phyloP scores from a whole-genome alignment of 371 early-diverging fungal species.

The Phascolomyces articulosus region DNA sequence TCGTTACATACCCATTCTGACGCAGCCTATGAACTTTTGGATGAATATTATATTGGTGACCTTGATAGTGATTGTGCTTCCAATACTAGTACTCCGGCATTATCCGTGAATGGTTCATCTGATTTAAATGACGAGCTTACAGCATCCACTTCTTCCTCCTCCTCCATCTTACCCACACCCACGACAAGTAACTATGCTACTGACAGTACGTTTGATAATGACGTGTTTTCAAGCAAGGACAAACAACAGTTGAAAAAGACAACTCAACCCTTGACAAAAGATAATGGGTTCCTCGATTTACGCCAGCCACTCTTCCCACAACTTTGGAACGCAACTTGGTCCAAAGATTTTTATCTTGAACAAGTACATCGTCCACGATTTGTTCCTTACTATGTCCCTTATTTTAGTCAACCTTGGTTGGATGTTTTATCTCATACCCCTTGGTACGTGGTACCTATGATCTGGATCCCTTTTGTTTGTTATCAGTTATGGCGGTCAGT shows the following conservation, averaged over 20 bases:
- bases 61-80: constrained; percentile 28
- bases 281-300: constrained; percentile 83
- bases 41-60: constrained; percentile 80
- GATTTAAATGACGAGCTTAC: constrained; percentile 13
- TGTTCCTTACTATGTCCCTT: constrained; percentile 61
- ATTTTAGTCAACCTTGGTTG: constrained; percentile 73
- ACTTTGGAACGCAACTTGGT: constrained; percentile 76
- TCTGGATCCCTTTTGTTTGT: constrained; percentile 83
- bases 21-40: constrained; percentile 79
- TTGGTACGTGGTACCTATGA: constrained; percentile 88
- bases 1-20: constrained; percentile 83
- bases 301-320: constrained; percentile 85
- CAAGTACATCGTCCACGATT: constrained; percentile 91
- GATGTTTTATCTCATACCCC: constrained; percentile 87
- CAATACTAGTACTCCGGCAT: not conserved
- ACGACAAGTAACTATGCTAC: no score
- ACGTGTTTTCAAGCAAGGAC: no score
- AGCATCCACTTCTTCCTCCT: no score
- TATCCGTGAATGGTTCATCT: constrained; percentile 5
- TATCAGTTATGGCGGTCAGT: constrained; percentile 43
- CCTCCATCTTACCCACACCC: no score
- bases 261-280: constrained; percentile 3
- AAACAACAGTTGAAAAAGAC: no score
- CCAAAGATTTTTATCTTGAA: constrained; percentile 83
- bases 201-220: no score